These are phyloP conservation scores for Cardamine chenopodiifolia DNA, from an alignment of 345 rosid genomes.

Conservation along the genomic window DNA sequence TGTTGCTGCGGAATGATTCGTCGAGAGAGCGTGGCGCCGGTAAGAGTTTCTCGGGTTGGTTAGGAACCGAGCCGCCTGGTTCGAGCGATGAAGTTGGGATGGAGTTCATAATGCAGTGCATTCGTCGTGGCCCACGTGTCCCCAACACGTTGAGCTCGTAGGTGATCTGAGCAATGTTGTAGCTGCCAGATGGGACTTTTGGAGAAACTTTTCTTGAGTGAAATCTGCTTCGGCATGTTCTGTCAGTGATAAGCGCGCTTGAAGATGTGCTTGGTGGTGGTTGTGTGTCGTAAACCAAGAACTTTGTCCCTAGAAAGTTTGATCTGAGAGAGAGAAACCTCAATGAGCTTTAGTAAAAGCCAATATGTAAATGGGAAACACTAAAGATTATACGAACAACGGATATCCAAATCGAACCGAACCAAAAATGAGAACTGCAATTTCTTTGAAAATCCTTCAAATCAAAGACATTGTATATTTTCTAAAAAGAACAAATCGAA, in stretches of 20 bases:
- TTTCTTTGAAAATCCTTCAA: conserved; percentile 1
- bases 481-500: not conserved
- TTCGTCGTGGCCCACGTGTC: conserved; percentile 65
- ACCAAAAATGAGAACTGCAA: not conserved
- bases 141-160: conserved; percentile 69
- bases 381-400: not conserved
- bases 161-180: conserved; percentile 57
- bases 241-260: conserved; percentile 48
- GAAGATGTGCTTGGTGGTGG: conserved; percentile 53
- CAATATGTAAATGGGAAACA: not conserved
- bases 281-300: conserved; percentile 65
- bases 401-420: not conserved
- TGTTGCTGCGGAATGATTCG: conserved; percentile 62
- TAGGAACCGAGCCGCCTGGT: conserved; percentile 58
- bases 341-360: not conserved
- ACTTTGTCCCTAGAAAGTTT: conserved; percentile 71
- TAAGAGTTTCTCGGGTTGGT: conserved; percentile 57
- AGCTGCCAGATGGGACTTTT: conserved; percentile 65
- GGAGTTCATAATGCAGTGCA: conserved; percentile 69
- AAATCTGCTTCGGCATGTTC: conserved; percentile 57
- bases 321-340: conserved; percentile 47
- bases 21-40: conserved; percentile 51
- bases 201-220: conserved; percentile 67
- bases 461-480: not conserved
- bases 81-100: conserved; percentile 61